Evolutionary conservation across 768 basidiomycete genomes (phyloP).

Genomic region (Leucocoprinus birnbaumii): DNA sequence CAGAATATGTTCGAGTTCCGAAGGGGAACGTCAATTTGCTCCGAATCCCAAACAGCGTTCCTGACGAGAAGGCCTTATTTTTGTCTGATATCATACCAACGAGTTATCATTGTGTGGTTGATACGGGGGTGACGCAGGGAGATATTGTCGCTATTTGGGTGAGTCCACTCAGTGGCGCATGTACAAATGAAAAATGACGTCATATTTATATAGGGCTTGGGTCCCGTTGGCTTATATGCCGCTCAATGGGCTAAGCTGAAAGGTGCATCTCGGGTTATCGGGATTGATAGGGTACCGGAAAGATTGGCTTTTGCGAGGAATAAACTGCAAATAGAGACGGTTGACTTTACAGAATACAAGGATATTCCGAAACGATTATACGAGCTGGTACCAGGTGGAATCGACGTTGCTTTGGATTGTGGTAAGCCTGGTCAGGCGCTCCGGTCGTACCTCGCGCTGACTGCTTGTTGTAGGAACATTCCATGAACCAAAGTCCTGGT

Average conservation of each 20-base stretch:
- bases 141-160: constrained; percentile 75
- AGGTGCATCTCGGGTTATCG: constrained; percentile 69
- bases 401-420: constrained; percentile 63
- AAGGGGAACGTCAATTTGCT: constrained; percentile 71
- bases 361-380: constrained; percentile 51
- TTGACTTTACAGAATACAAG: constrained; percentile 54
- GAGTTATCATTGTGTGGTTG: constrained; percentile 70
- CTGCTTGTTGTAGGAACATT: constrained; percentile 41
- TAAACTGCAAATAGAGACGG: constrained; percentile 46
- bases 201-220: constrained; percentile 43
- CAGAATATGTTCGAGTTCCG: constrained; percentile 72
- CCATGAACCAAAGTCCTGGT: constrained; percentile 64
- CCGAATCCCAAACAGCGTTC: constrained; percentile 60
- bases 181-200: neutral
- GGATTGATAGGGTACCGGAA: constrained; percentile 57
- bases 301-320: constrained; percentile 44
- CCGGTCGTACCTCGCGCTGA: neutral
- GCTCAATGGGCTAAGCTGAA: constrained; percentile 63
- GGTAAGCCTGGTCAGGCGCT: constrained; percentile 19
- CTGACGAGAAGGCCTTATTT: constrained; percentile 58
- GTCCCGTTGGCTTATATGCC: constrained; percentile 63
- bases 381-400: constrained; percentile 60
- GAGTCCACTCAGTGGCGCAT: constrained; percentile 16
- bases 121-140: constrained; percentile 70
- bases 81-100: constrained; percentile 67